These are phyloP conservation scores for Zelonia costaricensis DNA, from an alignment of 208 protist species.

Conservation along the genomic window DNA sequence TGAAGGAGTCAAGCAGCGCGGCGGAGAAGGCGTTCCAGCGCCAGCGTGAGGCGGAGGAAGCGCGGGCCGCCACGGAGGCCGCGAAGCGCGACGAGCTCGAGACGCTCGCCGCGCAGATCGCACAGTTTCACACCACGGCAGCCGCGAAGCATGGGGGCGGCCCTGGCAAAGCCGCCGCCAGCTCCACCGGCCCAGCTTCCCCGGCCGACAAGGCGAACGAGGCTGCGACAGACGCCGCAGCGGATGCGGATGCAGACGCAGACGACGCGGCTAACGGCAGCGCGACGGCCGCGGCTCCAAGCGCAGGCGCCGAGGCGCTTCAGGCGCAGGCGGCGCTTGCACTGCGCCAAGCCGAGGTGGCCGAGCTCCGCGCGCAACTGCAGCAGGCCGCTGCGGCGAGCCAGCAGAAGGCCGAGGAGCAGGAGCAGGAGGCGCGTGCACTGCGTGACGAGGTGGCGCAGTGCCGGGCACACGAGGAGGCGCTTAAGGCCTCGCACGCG, in stretches of 20 bases:
- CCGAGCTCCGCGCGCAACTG: constrained; percentile 7
- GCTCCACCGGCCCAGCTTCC: background rate
- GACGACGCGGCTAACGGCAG: background rate
- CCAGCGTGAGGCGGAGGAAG: constrained; percentile 39
- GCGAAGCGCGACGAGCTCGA: constrained; percentile 38
- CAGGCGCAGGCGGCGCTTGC: constrained; percentile 9
- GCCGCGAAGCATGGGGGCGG: background rate
- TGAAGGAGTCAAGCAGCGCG: constrained; percentile 18
- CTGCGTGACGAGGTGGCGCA: constrained; percentile 11
- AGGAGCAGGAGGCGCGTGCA: constrained; percentile 1
- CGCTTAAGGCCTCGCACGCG: background rate
- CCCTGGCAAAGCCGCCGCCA: background rate
- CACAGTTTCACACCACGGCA: constrained; percentile 5
- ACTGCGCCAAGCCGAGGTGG: constrained; percentile 9
- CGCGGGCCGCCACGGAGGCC: constrained; percentile 18
- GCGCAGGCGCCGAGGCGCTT: background rate
- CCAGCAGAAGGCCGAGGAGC: constrained; percentile 11
- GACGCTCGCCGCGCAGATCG: constrained; percentile 25
- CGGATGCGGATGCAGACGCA: background rate
- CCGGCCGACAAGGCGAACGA: background rate
- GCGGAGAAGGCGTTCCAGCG: constrained; percentile 35
- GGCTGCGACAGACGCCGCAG: background rate
- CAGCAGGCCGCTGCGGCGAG: constrained; percentile 2
- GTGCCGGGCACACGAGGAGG: constrained; percentile 2
- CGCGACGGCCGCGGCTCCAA: background rate